These are phyloP conservation scores for Pythium dissimile DNA, from an alignment of 352 stramenopile species.

Conservation along the genomic window DNA sequence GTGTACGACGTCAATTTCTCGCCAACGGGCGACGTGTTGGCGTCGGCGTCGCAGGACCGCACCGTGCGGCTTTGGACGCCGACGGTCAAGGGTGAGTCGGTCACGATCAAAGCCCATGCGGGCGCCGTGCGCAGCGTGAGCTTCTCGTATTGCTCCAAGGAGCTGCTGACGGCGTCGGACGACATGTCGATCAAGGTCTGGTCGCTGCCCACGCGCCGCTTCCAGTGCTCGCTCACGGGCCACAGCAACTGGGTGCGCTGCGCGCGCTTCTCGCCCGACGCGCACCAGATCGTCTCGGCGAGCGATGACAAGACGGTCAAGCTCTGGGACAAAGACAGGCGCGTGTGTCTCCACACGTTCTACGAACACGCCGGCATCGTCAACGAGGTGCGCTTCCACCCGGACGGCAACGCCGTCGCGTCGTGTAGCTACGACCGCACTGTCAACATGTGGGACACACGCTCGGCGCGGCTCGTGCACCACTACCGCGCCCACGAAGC, in stretches of 20 bases:
- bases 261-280: conserved; percentile 77
- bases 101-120: conserved; percentile 69
- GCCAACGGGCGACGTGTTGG: conserved; percentile 74
- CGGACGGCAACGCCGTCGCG: conserved; percentile 62
- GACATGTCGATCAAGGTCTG: conserved; percentile 93
- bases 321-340: conserved; percentile 88
- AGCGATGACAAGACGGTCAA: conserved; percentile 92
- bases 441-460: conserved; percentile 86
- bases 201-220: conserved; percentile 75
- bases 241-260: conserved; percentile 93
- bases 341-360: conserved; percentile 76
- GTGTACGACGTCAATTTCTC: conserved; percentile 82
- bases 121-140: conserved; percentile 73
- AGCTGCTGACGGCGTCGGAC: conserved; percentile 89
- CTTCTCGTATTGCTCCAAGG: conserved; percentile 73
- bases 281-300: conserved; percentile 58
- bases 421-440: conserved; percentile 69
- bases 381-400: conserved; percentile 84
- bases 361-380: conserved; percentile 86
- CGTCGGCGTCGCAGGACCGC: conserved; percentile 88
- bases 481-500: conserved; percentile 91
- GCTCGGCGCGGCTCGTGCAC: conserved; percentile 80
- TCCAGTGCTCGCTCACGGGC: conserved; percentile 84
- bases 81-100: conserved; percentile 65
- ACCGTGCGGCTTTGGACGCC: conserved; percentile 90